These are phyloP conservation scores for Tetrahymena borealis DNA, from an alignment of 73 alveolate species.

Conservation along the genomic window DNA sequence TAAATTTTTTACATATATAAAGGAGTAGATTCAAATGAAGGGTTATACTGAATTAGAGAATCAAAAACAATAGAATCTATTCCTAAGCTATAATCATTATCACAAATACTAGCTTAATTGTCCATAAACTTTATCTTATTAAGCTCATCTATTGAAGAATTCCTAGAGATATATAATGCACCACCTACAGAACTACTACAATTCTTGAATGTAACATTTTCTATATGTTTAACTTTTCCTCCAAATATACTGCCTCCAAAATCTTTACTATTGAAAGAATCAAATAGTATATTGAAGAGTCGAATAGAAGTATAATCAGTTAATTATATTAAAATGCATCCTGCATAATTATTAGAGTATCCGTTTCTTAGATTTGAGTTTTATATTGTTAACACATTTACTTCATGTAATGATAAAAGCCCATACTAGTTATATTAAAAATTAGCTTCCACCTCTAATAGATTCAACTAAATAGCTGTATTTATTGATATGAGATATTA, in stretches of 20 bases:
- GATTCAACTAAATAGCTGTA: too few relatives aligned
- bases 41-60: background rate
- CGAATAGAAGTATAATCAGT: background rate
- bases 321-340: background rate
- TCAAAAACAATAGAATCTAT: background rate
- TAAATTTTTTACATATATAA: too few relatives aligned
- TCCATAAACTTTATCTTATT: background rate
- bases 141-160: background rate
- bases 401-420: too few relatives aligned
- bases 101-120: background rate
- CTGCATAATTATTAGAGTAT: too few relatives aligned
- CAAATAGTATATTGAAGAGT: background rate
- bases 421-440: too few relatives aligned
- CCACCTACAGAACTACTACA: background rate
- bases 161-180: background rate
- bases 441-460: too few relatives aligned
- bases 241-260: background rate
- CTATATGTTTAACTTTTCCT: background rate
- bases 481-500: too few relatives aligned
- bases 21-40: background rate
- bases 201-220: background rate
- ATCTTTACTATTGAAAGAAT: background rate
- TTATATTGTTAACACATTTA: too few relatives aligned
- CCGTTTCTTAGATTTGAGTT: too few relatives aligned
- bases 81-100: background rate